These are phyloP conservation scores for Leccinum olivaceopallidum DNA, from an alignment of 768 basidiomycete species.

Conservation along the genomic window DNA sequence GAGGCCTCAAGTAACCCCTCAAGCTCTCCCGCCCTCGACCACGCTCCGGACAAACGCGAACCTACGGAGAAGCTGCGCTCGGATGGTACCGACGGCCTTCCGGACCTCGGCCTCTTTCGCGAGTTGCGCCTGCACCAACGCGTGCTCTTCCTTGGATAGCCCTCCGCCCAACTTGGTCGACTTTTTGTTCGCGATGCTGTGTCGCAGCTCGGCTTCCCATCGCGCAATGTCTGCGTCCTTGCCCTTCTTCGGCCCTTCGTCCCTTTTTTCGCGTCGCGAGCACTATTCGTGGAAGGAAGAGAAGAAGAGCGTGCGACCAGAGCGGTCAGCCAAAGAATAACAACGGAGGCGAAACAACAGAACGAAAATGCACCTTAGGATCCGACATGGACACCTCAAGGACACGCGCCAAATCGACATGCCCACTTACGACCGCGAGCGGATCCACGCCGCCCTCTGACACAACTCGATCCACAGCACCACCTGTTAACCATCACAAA, in stretches of 20 bases:
- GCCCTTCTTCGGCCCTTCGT: conserved; percentile 61
- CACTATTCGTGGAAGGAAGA: conserved; percentile 41
- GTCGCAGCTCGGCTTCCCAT: conserved; percentile 91
- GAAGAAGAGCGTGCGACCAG: not conserved
- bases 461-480: conserved; percentile 77
- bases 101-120: conserved; percentile 76
- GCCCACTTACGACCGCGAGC: conserved; percentile 50
- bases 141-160: conserved; percentile 84
- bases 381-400: conserved; percentile 47
- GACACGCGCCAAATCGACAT: conserved; percentile 50
- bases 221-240: conserved; percentile 88
- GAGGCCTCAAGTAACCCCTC: conserved; percentile 50
- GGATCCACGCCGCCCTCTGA: conserved; percentile 73
- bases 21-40: conserved; percentile 43
- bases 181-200: conserved; percentile 81
- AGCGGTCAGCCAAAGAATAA: not conserved
- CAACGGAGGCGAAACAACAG: not conserved
- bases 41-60: conserved; percentile 69
- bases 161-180: conserved; percentile 29
- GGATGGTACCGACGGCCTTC: conserved; percentile 52
- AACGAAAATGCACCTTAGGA: conserved; percentile 41
- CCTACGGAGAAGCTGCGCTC: conserved; percentile 62
- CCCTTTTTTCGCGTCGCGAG: conserved; percentile 57
- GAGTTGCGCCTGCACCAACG: conserved; percentile 80
- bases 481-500: conserved; percentile 12